A percentile compares a stretch with the other conserved stretches of the same genome.
phyloP scores from a whole-genome alignment of 2,329 filamentous ascomycete species.

The Phyllosticta citriasiana region DNA sequence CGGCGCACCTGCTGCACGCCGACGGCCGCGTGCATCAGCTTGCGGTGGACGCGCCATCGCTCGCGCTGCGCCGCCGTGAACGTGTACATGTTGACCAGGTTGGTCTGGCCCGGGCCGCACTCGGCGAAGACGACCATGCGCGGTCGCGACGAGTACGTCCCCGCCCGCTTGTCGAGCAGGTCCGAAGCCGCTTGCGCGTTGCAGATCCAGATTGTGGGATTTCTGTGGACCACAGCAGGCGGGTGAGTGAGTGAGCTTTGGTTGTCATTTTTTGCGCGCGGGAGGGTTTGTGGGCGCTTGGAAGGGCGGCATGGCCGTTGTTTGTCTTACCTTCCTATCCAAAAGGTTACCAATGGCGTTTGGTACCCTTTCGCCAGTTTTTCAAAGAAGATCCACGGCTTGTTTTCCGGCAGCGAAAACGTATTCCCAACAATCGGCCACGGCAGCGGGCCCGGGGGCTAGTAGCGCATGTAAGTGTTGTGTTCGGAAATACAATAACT shows the following conservation, averaged over 20 bases:
- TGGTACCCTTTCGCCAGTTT: conserved; percentile 41
- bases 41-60: conserved; percentile 22
- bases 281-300: no score
- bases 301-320: conserved; percentile 9
- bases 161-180: conserved; percentile 42
- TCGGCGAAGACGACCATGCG: conserved; percentile 37
- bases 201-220: conserved; percentile 32
- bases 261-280: no score
- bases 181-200: conserved; percentile 42
- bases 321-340: conserved; percentile 32
- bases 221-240: conserved; percentile 21
- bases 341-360: conserved; percentile 44
- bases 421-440: conserved; percentile 48
- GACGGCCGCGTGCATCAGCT: conserved; percentile 26
- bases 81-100: conserved; percentile 27
- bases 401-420: conserved; percentile 43
- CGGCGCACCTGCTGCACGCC: conserved; percentile 41
- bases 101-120: conserved; percentile 24
- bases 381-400: conserved; percentile 51
- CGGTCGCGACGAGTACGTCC: conserved; percentile 43
- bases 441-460: conserved; percentile 47
- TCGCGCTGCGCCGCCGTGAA: conserved; percentile 21
- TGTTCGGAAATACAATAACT: neutral
- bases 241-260: conserved; percentile 31
- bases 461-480: conserved; percentile 2